Base-by-base conservation (phyloP, 2,329 filamentous ascomycete species). In the Phoma sp. region DNA sequence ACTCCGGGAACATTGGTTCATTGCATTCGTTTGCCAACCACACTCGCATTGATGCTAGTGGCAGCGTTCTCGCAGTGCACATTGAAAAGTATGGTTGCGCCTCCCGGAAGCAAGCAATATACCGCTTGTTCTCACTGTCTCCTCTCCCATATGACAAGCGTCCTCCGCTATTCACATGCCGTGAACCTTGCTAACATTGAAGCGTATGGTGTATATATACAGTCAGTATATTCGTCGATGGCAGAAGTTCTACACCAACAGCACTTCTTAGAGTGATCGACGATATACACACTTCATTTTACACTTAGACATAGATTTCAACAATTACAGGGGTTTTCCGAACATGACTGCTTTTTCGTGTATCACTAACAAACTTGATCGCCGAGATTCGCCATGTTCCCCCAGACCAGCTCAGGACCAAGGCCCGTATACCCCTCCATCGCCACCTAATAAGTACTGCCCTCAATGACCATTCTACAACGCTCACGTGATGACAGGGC, bases 181-280 rank as follows among this genome's bases (percentile, higher is more conserved):
- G 23, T n/a, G 3, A 18, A 10, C 14, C 14, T 15, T 18, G 17
- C 4, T 23, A 11, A 14, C 38, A 49, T 49, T 49, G 47, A 49
- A 49, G 38, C 25, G n/a, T 17, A 37, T 15, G 10, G n/a, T n/a
- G 28, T 34, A 42, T 42, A 49, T 42, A 42, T 42, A 9, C 12
- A 5, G 25, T 17, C 12, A 5, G 25, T 17, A 36, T 17, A 14
- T 23, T 29, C 10, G 3, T 15, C 17, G 15, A 23, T 18, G 7
- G 15, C 3, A 14, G 6, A 23, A 25, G 7, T 18, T 9, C 9
- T 18, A 29, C 23, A 42, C 17, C 23, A 37, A 12, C 30, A 36
- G 15, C 30, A 49, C 25, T 21, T 38, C 6, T 18, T 30, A 6
- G 33, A 37, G 1, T 23, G 1, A 17, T 11, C 17, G 4, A 38